phyloP scores from a whole-genome alignment of 345 rosid species.

The Conringia planisiliqua region DNA sequence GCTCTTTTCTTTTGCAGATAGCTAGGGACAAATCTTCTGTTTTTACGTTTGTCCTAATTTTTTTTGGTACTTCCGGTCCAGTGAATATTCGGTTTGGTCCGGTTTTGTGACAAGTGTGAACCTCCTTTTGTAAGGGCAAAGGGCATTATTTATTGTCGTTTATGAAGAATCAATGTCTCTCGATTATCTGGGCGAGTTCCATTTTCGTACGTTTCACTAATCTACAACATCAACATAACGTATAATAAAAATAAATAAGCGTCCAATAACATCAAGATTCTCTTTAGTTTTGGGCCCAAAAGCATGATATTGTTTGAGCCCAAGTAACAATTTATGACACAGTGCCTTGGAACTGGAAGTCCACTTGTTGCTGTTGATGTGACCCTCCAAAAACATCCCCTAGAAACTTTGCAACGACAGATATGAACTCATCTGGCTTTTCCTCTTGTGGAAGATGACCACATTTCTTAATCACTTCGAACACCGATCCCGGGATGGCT shows the following conservation, averaged over 20 bases:
- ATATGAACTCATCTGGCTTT: slow-evolving; percentile 74
- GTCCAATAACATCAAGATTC: not conserved
- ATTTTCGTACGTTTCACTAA: no score
- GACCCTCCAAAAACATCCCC: slow-evolving; percentile 44
- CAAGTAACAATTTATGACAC: slow-evolving; percentile 1
- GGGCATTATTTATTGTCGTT: no score
- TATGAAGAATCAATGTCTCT: no score
- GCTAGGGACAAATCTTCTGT: not conserved
- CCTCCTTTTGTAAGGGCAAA: not conserved
- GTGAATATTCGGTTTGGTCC: slow-evolving; percentile 5
- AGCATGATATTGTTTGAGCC: not conserved
- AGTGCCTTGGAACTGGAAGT: slow-evolving; percentile 26
- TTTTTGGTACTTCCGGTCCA: slow-evolving; percentile 6
- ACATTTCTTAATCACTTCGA: slow-evolving; percentile 67
- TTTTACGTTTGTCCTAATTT: not conserved
- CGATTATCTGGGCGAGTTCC: no score
- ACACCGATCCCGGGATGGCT: slow-evolving; percentile 67
- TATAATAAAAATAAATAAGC: not conserved
- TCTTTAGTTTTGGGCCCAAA: not conserved
- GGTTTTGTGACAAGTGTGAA: not conserved
- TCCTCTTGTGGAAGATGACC: slow-evolving; percentile 95
- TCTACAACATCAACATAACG: not conserved
- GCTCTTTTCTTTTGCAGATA: slow-evolving; percentile 3
- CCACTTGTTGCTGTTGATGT: slow-evolving; percentile 6
- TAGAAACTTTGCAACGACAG: slow-evolving; percentile 62